Evolutionary conservation across 164 flowering plant genomes (phyloP).

Genomic region (Cinnamomum chago): DNA sequence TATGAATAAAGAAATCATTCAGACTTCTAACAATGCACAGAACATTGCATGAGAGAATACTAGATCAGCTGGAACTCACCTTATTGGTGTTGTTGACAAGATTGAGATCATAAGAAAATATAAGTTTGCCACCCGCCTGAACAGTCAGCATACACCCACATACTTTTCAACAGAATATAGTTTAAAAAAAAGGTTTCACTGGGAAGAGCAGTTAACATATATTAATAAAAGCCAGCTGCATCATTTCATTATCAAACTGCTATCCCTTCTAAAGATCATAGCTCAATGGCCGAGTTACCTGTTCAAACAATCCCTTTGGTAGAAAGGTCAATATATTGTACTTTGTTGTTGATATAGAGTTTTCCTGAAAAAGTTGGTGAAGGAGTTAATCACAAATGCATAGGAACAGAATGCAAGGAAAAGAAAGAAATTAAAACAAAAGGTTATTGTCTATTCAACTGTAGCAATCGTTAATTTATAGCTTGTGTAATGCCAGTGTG

Average conservation of each 20-base stretch:
- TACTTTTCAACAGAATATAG: slow-evolving; percentile 13
- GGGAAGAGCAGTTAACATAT: not conserved
- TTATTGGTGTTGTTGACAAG: slow-evolving; percentile 85
- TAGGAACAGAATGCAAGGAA: not conserved
- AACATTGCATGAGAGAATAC: not conserved
- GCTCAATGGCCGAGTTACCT: slow-evolving; percentile 42
- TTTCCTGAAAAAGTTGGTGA: slow-evolving; percentile 52
- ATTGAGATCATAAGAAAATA: slow-evolving; percentile 95
- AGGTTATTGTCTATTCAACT: not conserved
- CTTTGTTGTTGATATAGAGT: slow-evolving; percentile 93
- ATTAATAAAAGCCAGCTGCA: not conserved
- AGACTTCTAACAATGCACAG: not conserved
- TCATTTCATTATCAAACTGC: not conserved
- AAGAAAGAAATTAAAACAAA: not conserved
- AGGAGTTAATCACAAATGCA: not conserved
- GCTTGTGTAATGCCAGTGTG: not conserved
- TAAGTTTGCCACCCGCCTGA: slow-evolving; percentile 94
- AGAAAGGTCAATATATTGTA: slow-evolving; percentile 80
- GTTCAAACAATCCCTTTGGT: slow-evolving; percentile 96
- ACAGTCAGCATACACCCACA: slow-evolving; percentile 54
- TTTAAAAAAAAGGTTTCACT: not conserved
- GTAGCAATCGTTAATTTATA: not conserved
- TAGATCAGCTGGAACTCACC: slow-evolving; percentile 37
- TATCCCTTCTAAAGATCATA: not conserved
- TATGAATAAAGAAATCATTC: not conserved